Evolutionary conservation across 257 asterid species (phyloP).

Genomic region (Fraxinus pennsylvanica): DNA sequence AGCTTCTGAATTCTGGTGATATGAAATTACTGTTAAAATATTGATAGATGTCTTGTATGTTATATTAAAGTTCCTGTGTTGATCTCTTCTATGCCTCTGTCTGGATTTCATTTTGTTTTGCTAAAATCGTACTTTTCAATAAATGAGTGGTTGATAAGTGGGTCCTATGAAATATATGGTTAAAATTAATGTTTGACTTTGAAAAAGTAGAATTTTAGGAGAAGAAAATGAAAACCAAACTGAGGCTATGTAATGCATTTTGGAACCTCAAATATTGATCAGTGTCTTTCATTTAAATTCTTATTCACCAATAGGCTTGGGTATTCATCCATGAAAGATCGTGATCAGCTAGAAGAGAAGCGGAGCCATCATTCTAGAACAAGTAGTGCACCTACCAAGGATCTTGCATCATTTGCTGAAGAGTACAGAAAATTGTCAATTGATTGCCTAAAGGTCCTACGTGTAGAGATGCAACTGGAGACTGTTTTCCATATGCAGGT

Average conservation of each 20-base stretch:
- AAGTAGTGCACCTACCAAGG: constrained; percentile 67
- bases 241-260: constrained; percentile 6
- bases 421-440: constrained; percentile 90
- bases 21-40: neutral
- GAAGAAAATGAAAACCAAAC: too few relatives aligned
- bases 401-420: constrained; percentile 85
- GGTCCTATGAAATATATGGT: too few relatives aligned
- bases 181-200: too few relatives aligned
- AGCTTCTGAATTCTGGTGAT: neutral
- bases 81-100: constrained; percentile 11
- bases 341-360: constrained; percentile 62
- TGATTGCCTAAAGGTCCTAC: constrained; percentile 98
- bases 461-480: constrained; percentile 93
- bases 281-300: constrained; percentile 23
- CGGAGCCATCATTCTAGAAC: constrained; percentile 58
- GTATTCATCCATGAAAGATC: constrained; percentile 56
- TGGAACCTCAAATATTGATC: constrained; percentile 7
- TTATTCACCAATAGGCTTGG: constrained; percentile 61
- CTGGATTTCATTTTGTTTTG: too few relatives aligned
- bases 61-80: constrained; percentile 1
- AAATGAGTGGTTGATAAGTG: too few relatives aligned
- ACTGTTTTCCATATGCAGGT: constrained; percentile 97
- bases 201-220: too few relatives aligned
- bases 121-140: too few relatives aligned
- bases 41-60: neutral